phyloP scores from a whole-genome alignment of 1,139 yeast species.

The Pichia kudriavzevii region DNA sequence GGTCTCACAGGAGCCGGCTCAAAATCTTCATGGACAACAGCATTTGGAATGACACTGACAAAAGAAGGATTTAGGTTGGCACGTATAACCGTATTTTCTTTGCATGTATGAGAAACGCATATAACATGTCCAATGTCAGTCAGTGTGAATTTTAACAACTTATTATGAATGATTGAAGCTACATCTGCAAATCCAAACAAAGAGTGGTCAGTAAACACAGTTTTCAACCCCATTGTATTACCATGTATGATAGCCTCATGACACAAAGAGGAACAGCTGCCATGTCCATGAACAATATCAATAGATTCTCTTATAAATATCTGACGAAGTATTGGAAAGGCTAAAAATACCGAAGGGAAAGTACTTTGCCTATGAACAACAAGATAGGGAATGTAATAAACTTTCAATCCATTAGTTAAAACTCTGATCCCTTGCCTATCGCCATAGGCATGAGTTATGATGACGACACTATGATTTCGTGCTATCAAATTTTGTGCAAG shows the following conservation, averaged over 20 bases:
- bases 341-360: constrained; percentile 82
- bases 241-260: constrained; percentile 90
- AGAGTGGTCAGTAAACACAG: constrained; percentile 94
- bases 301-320: constrained; percentile 80
- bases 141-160: constrained; percentile 71
- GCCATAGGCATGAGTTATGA: constrained; percentile 84
- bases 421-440: constrained; percentile 74
- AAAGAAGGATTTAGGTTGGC: constrained; percentile 71
- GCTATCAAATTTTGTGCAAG: constrained; percentile 68
- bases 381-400: constrained; percentile 80
- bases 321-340: constrained; percentile 78
- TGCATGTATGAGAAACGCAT: constrained; percentile 94
- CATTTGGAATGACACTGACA: constrained; percentile 93
- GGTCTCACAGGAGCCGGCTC: constrained; percentile 40
- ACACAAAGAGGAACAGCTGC: constrained; percentile 76
- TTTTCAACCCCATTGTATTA: constrained; percentile 82
- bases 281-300: constrained; percentile 93
- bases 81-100: constrained; percentile 87
- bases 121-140: constrained; percentile 89
- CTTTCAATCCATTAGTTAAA: constrained; percentile 84
- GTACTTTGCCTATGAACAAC: constrained; percentile 77
- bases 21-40: constrained; percentile 81
- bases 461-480: constrained; percentile 84
- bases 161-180: constrained; percentile 79
- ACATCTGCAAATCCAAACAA: constrained; percentile 89